Conservation (phyloP, 176 grass and related monocot genomes). For the Tuctoria greenei region DNA sequence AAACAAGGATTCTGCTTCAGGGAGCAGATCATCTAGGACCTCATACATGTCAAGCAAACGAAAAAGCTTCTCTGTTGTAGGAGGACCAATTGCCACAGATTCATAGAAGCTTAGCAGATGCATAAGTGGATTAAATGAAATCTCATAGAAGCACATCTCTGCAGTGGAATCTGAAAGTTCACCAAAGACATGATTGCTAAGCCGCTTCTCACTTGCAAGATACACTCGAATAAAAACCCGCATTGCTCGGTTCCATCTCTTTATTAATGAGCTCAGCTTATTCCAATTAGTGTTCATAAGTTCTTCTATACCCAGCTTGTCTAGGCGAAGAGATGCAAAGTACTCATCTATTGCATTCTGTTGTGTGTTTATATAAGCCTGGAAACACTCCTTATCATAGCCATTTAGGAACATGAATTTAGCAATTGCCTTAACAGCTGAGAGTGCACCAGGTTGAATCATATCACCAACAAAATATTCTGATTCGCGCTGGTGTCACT, state of each 20-base stretch:
- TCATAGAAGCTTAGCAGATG: slow-evolving; percentile 66
- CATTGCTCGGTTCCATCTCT: slow-evolving; percentile 70
- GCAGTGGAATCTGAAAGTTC: slow-evolving; percentile 56
- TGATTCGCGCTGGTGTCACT: slow-evolving; percentile 34
- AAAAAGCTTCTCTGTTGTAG: slow-evolving; percentile 79
- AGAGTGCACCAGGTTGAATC: slow-evolving; percentile 69
- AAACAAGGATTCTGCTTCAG: slow-evolving; percentile 65
- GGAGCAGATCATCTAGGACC: slow-evolving; percentile 54
- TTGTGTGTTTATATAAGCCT: slow-evolving; percentile 67
- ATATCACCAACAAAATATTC: slow-evolving; percentile 63
- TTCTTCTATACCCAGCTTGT: slow-evolving; percentile 68
- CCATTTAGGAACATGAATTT: slow-evolving; percentile 76
- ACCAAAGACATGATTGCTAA: slow-evolving; percentile 70
- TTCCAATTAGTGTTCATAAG: slow-evolving; percentile 64
- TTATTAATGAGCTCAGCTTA: slow-evolving; percentile 56
- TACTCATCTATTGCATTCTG: slow-evolving; percentile 71
- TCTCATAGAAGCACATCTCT: slow-evolving; percentile 78
- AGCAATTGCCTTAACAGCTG: slow-evolving; percentile 66
- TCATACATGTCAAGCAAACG: slow-evolving; percentile 86
- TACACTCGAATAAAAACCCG: slow-evolving; percentile 65
- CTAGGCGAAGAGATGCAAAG: slow-evolving; percentile 55
- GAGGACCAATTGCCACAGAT: slow-evolving; percentile 58
- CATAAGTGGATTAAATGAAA: slow-evolving; percentile 67
- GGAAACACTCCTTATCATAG: slow-evolving; percentile 76
- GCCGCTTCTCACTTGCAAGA: slow-evolving; percentile 76